These are phyloP conservation scores for Wallacemonas sp. DNA, from an alignment of 208 protist genomes.

Conservation along the genomic window DNA sequence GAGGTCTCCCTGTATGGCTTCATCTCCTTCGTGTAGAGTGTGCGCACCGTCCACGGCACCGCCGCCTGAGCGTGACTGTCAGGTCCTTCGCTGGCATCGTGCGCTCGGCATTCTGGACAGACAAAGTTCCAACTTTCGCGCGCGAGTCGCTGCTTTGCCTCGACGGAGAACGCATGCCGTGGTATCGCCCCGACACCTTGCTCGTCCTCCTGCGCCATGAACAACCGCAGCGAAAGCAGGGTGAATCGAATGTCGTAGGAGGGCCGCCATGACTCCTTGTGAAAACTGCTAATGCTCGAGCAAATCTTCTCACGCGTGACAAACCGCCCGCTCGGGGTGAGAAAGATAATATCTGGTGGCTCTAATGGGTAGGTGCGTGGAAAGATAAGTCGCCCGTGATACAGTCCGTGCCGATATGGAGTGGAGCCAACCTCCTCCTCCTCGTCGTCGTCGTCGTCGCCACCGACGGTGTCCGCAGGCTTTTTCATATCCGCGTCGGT, in stretches of 20 bases:
- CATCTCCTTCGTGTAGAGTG: conserved; percentile 57
- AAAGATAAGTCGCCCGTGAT: conserved; percentile 85
- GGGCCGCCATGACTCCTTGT: conserved; percentile 90
- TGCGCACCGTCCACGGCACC: conserved; percentile 5
- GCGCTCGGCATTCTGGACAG: conserved; percentile 40
- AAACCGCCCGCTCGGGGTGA: conserved; percentile 91
- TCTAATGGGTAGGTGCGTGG: conserved; percentile 84
- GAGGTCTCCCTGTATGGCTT: conserved; percentile 47
- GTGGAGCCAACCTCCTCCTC: conserved; percentile 20
- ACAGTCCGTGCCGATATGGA: conserved; percentile 77
- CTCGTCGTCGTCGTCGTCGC: conserved; percentile 2
- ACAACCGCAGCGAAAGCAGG: conserved; percentile 68
- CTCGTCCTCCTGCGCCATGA: conserved; percentile 89
- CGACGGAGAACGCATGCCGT: conserved; percentile 29
- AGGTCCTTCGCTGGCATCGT: background rate
- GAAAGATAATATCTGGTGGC: conserved; percentile 88
- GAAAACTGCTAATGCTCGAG: conserved; percentile 84
- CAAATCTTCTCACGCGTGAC: conserved; percentile 82
- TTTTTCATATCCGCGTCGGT: no score
- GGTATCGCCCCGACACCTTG: conserved; percentile 66
- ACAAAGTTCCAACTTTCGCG: conserved; percentile 48
- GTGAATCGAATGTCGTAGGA: conserved; percentile 73
- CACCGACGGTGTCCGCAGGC: background rate
- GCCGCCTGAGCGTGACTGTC: background rate
- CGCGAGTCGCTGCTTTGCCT: conserved; percentile 49